Conservation (phyloP, 148 eudicot species). For the Arctostaphylos glauca region DNA sequence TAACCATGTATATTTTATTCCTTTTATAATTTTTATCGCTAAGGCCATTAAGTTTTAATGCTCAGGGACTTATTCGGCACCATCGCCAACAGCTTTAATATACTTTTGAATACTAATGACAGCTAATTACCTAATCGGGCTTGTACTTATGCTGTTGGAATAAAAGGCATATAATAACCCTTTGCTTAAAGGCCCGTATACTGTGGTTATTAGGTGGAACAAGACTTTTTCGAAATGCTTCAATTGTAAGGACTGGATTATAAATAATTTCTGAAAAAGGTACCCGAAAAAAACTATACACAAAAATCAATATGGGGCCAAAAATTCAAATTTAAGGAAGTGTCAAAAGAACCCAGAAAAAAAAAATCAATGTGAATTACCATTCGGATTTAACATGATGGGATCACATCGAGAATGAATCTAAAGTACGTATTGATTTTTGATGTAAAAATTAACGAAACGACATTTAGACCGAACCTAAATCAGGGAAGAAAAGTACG, state of each 20-base stretch:
- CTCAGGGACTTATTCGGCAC: background rate
- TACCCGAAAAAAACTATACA: background rate
- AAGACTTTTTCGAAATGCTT: background rate
- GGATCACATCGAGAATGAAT: too few species aligned
- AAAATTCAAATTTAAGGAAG: too few species aligned
- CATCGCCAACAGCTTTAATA: background rate
- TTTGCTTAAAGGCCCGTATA: background rate
- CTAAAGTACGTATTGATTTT: too few species aligned
- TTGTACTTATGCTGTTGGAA: background rate
- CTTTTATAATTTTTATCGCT: too few species aligned
- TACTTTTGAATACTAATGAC: background rate
- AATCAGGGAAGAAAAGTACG: too few species aligned
- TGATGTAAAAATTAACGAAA: too few species aligned
- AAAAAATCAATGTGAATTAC: too few species aligned
- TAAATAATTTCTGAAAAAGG: background rate
- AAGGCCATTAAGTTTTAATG: too few species aligned
- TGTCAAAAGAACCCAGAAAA: too few species aligned
- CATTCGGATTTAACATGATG: background rate
- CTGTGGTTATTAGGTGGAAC: background rate
- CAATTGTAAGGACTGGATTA: background rate
- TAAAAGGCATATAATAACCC: background rate
- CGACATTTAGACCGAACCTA: too few species aligned
- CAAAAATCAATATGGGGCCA: background rate
- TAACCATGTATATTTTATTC: too few species aligned
- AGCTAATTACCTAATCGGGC: background rate